These are phyloP conservation scores for Venturia aucupariae DNA, from an alignment of 2,329 filamentous ascomycete species.

Conservation along the genomic window DNA sequence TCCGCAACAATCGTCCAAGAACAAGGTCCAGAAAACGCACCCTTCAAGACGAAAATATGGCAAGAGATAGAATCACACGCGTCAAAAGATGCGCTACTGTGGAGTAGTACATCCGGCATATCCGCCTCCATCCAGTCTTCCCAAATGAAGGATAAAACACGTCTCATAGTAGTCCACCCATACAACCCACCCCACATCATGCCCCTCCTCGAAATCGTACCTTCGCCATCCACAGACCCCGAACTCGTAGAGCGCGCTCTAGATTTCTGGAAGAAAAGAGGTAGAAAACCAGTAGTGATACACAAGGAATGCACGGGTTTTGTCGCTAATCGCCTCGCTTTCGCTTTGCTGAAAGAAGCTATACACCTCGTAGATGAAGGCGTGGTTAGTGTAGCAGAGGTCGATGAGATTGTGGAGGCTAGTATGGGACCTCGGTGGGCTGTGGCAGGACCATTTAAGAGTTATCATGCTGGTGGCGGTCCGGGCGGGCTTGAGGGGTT, in stretches of 20 bases:
- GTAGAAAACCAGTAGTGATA: constrained; percentile 40
- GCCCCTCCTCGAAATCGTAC: constrained; percentile 51
- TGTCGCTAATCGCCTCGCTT: constrained; percentile 49
- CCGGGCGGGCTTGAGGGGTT: constrained; percentile 43
- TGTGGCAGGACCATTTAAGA: constrained; percentile 48
- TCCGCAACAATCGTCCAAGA: constrained; percentile 48
- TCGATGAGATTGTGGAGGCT: constrained; percentile 44
- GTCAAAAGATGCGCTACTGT: constrained; percentile 38
- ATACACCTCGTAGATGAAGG: constrained; percentile 45
- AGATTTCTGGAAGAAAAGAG: constrained; percentile 36
- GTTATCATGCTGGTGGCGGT: constrained; percentile 51
- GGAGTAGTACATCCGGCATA: constrained; percentile 51
- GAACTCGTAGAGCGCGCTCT: constrained; percentile 33
- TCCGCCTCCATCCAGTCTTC: constrained; percentile 41
- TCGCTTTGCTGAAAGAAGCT: constrained; percentile 47
- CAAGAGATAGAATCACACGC: constrained; percentile 40
- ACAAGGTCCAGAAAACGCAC: constrained; percentile 46
- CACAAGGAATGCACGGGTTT: constrained; percentile 46
- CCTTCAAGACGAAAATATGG: constrained; percentile 46
- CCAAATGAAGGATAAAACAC: constrained; percentile 33
- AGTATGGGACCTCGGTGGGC: constrained; percentile 48
- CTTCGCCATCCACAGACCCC: constrained; percentile 33
- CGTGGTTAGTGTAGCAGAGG: constrained; percentile 43
- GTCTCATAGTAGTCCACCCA: constrained; percentile 49
- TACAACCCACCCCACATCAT: constrained; percentile 55